phyloP scores from a whole-genome alignment of 805 yeast species.

The Pichia exigua region DNA sequence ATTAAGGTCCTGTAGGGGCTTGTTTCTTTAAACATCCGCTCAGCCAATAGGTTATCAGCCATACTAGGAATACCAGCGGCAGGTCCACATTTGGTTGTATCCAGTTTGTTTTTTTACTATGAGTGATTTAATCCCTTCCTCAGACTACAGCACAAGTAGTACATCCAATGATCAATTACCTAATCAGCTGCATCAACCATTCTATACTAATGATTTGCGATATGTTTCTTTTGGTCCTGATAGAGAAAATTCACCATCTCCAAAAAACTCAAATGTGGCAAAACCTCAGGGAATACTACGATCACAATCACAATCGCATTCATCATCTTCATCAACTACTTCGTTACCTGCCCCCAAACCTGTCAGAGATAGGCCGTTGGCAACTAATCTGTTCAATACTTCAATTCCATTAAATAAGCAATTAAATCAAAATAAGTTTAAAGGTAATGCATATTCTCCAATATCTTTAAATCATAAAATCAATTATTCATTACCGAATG shows the following conservation, averaged over 20 bases:
- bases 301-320: too few relatives aligned
- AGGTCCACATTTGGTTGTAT: neutral
- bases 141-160: neutral
- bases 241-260: neutral
- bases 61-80: neutral
- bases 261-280: neutral
- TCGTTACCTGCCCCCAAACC: conserved; percentile 7
- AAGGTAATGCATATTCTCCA: neutral
- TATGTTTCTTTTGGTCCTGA: neutral
- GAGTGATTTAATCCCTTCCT: neutral
- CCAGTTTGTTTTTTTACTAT: neutral
- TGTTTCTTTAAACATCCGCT: neutral
- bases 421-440: neutral
- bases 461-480: neutral
- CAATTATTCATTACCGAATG: neutral
- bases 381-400: conserved; percentile 1
- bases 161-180: neutral
- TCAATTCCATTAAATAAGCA: neutral
- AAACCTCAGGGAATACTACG: neutral
- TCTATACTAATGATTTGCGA: neutral
- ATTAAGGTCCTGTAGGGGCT: neutral
- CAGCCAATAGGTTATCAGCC: neutral
- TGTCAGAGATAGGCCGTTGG: neutral
- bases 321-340: neutral
- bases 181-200: neutral